Evolutionary conservation across 2,329 filamentous ascomycete genomes (phyloP).

Genomic region (Neonectria sp.): DNA sequence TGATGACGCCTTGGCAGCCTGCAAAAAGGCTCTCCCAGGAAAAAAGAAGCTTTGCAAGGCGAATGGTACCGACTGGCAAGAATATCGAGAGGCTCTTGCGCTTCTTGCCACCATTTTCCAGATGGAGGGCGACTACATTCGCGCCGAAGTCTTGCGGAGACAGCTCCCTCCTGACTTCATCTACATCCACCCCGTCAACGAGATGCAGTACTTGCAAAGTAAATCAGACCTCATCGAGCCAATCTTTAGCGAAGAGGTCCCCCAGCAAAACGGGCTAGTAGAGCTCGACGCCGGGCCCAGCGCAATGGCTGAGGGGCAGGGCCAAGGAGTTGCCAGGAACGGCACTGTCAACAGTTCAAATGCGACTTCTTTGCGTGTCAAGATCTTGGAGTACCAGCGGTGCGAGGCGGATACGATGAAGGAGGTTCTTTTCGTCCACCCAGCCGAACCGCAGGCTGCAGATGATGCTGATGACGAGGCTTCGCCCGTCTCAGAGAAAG

Average conservation of each 20-base stretch:
- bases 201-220: constrained; percentile 13
- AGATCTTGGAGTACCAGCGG: neutral
- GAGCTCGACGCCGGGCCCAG: neutral
- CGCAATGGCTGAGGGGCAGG: neutral
- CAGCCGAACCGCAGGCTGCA: neutral
- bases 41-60: constrained; percentile 42
- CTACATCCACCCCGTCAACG: constrained; percentile 11
- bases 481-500: neutral
- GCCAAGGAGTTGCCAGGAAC: neutral
- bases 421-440: constrained; percentile 2
- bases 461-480: neutral
- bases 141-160: constrained; percentile 42
- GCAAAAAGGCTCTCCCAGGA: constrained; percentile 39
- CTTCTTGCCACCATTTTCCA: constrained; percentile 45
- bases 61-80: constrained; percentile 17
- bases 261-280: neutral
- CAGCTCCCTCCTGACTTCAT: constrained; percentile 28
- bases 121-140: constrained; percentile 41
- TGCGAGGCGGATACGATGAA: constrained; percentile 18
- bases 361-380: constrained; percentile 1
- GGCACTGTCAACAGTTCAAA: neutral
- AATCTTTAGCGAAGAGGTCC: neutral
- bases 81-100: constrained; percentile 41
- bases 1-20: constrained; percentile 42
- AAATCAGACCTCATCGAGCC: constrained; percentile 12